Conservation (phyloP, 2,329 filamentous ascomycete genomes). For the Xylariaceae sp. region DNA sequence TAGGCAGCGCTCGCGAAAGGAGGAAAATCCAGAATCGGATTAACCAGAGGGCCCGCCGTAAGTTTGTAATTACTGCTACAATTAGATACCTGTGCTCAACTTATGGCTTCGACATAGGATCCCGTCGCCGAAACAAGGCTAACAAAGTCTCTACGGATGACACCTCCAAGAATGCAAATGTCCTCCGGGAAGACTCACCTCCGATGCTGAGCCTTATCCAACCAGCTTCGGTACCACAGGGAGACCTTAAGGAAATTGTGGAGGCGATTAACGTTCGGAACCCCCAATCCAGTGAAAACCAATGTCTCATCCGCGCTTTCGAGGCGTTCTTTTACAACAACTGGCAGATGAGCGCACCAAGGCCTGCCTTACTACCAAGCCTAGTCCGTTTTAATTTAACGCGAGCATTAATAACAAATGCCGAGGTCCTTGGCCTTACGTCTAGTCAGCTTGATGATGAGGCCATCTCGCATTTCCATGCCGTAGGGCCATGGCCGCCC, state of each 20-base stretch:
- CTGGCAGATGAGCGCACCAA: slow-evolving; percentile 15
- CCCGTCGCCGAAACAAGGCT: slow-evolving; percentile 10
- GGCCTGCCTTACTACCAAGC: slow-evolving; percentile 24
- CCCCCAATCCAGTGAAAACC: background rate
- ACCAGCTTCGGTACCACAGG: background rate
- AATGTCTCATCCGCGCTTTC: slow-evolving; percentile 13
- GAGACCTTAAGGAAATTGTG: background rate
- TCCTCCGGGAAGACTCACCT: background rate
- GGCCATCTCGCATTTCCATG: slow-evolving; percentile 23
- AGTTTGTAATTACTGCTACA: background rate
- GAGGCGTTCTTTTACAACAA: slow-evolving; percentile 11
- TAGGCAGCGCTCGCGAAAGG: slow-evolving; percentile 13
- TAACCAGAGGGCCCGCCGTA: slow-evolving; percentile 19
- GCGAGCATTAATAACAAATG: slow-evolving; percentile 28
- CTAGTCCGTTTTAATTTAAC: slow-evolving; percentile 28
- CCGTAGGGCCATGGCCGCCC: background rate
- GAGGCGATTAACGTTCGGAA: slow-evolving; percentile 3
- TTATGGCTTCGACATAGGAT: slow-evolving; percentile 6
- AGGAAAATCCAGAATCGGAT: slow-evolving; percentile 21
- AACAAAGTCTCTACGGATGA: background rate
- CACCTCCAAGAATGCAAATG: background rate
- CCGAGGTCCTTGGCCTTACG: slow-evolving; percentile 15
- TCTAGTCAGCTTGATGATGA: slow-evolving; percentile 24
- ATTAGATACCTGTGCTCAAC: background rate
- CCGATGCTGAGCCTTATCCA: background rate